Base-by-base conservation (phyloP, 495 filamentous ascomycete species). In the Tetracladium marchalianum region DNA sequence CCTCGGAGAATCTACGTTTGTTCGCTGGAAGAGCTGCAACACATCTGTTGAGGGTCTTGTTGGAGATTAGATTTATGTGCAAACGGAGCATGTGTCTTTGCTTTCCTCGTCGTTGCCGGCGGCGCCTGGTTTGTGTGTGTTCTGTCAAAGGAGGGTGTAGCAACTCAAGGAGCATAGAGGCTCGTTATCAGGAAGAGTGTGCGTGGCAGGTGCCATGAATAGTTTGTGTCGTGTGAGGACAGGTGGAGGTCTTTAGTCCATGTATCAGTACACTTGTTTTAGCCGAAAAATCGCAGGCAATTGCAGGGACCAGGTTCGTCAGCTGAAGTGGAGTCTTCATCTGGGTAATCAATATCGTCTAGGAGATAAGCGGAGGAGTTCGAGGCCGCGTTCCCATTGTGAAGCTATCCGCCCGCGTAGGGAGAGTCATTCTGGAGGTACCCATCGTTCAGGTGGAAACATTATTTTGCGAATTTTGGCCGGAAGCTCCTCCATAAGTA, bases 61-160 rank as follows among this genome's bases (percentile, higher is more conserved):
- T 7, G 37, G 31, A 22, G 52, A 41, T 1, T 34, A 82, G 55
- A 17, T 75, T 68, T 39, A 79, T 56, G 9, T 53, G 51, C 40
- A 82, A 57, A 50, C 71, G 64, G 52, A 78, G 75, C 36, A 75
- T 53, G 3, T 47, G 55, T 65, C 54, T 24, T 44, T 62, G 47
- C 68, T 61, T 41, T 68, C 66, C 44, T 73, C 69, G 41, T 67
- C 66, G 40, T 67, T 66, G 17, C 65, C 55, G 31, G 68, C n/a
- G 57, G 13, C 53, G 51, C 8, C 55, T 55, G 2, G 63, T 70
- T 55, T 76, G 48, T 58, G 56, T 80, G 76, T 0, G 65, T 71
- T 17, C 77, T 76, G 37, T 60, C 52, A 10, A n/a, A 80, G 55
- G 18, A 66, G 64, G 11, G 76, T 57, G 15, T 60, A 65, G 0